phyloP scores from a whole-genome alignment of 148 eudicot species.

The Rhododendron molle region DNA sequence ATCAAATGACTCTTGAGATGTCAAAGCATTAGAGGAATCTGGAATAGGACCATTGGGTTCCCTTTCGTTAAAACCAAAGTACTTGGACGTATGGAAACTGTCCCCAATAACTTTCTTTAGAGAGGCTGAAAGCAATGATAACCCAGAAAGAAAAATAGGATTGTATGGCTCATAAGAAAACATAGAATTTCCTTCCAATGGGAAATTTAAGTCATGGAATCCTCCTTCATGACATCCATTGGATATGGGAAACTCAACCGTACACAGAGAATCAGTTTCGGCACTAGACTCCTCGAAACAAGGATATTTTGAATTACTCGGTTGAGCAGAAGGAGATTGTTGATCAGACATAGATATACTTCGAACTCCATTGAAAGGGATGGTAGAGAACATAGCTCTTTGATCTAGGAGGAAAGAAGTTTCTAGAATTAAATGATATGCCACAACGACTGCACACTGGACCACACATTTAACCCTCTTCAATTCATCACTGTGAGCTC shows the following conservation, averaged over 20 bases:
- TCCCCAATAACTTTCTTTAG: conserved; percentile 44
- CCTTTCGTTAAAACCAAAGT: conserved; percentile 28
- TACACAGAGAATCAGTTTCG: conserved; percentile 19
- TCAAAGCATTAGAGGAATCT: conserved; percentile 21
- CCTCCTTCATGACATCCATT: conserved; percentile 32
- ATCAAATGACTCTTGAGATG: conserved; percentile 28
- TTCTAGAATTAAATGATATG: conserved; percentile 90
- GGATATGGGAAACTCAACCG: conserved; percentile 37
- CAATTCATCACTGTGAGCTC: conserved; percentile 72
- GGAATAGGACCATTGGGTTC: conserved; percentile 22
- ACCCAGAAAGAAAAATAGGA: conserved; percentile 34
- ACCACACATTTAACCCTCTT: conserved; percentile 83
- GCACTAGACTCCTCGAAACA: conserved; percentile 16
- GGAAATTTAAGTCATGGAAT: conserved; percentile 21
- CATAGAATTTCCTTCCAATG: conserved; percentile 22
- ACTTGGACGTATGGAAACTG: conserved; percentile 34
- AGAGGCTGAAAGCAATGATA: conserved; percentile 41
- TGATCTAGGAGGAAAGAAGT: conserved; percentile 88
- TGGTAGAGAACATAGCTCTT: conserved; percentile 79
- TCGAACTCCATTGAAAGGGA: conserved; percentile 29
- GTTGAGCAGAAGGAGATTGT: conserved; percentile 16
- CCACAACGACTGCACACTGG: conserved; percentile 91
- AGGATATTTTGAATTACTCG: conserved; percentile 21
- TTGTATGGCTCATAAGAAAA: conserved; percentile 37
- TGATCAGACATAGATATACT: conserved; percentile 9